These are phyloP conservation scores for Tuber magnatum DNA, from an alignment of 495 filamentous ascomycete species.

Conservation along the genomic window DNA sequence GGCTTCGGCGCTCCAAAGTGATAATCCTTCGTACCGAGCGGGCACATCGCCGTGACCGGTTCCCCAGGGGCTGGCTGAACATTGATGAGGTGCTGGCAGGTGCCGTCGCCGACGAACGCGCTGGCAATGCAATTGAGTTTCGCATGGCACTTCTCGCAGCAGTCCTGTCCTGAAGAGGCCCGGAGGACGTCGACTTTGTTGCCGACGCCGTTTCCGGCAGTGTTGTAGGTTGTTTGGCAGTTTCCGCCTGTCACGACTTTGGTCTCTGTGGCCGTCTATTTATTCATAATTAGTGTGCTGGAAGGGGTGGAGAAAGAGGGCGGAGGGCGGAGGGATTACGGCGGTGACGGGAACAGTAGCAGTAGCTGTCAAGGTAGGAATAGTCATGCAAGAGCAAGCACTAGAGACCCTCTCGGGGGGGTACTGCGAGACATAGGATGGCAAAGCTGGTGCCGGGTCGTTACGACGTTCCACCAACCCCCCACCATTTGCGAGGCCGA, in stretches of 20 bases:
- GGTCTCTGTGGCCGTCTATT: slow-evolving; percentile 13
- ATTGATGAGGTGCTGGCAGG: slow-evolving; percentile 17
- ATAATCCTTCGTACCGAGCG: slow-evolving; percentile 17
- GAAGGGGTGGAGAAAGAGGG: background rate
- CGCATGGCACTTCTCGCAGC: slow-evolving; percentile 18
- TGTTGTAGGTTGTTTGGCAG: slow-evolving; percentile 66
- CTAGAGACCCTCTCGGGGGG: slow-evolving; percentile 20
- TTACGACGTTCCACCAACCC: slow-evolving; percentile 4
- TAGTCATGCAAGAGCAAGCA: slow-evolving; percentile 30
- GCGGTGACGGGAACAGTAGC: slow-evolving; percentile 17
- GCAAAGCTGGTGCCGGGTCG: background rate
- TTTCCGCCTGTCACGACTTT: background rate
- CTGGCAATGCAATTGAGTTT: slow-evolving; percentile 22
- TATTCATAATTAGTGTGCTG: slow-evolving; percentile 5
- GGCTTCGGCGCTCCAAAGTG: slow-evolving; percentile 8
- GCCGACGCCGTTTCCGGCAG: slow-evolving; percentile 73
- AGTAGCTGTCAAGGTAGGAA: slow-evolving; percentile 4
- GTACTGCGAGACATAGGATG: slow-evolving; percentile 24
- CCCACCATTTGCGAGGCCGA: no score
- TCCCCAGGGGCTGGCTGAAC: background rate
- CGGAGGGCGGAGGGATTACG: slow-evolving; percentile 6
- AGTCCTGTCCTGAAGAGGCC: background rate
- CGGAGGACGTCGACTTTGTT: slow-evolving; percentile 8
- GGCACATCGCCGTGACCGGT: slow-evolving; percentile 10
- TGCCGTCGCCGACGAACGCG: background rate